Evolutionary conservation across 441 rosid genomes (phyloP).

Genomic region (Mallotus repandus): DNA sequence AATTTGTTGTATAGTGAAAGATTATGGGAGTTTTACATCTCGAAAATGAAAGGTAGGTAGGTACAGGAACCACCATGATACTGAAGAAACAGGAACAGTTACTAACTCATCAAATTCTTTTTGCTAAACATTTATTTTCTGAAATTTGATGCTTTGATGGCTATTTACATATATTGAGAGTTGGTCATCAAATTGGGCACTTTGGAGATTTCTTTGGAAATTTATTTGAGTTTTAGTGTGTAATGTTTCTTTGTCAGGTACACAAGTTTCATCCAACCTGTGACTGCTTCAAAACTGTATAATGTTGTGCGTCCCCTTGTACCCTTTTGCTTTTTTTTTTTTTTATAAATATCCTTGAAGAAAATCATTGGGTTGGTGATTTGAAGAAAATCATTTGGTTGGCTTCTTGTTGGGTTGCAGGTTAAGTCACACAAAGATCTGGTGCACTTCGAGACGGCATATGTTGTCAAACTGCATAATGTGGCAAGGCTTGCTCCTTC

Average conservation of each 20-base stretch:
- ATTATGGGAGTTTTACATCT: too few species aligned
- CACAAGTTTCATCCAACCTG: constrained; percentile 95
- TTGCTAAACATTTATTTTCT: neutral
- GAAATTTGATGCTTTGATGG: neutral
- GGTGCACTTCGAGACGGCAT: constrained; percentile 92
- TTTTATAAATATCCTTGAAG: neutral
- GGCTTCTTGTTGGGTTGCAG: constrained; percentile 43
- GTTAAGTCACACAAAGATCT: constrained; percentile 87
- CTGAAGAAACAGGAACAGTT: too few species aligned
- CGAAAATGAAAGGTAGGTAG: too few species aligned
- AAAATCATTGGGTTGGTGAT: constrained; percentile 1
- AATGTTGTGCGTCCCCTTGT: constrained; percentile 59
- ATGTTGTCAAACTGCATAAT: constrained; percentile 93
- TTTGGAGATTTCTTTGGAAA: neutral
- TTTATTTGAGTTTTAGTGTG: neutral
- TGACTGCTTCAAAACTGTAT: constrained; percentile 85
- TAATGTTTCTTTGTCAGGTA: constrained; percentile 50
- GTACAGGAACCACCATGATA: too few species aligned
- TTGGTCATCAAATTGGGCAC: neutral
- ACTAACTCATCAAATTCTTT: too few species aligned
- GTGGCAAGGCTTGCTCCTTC: constrained; percentile 84
- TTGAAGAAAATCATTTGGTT: constrained; percentile 7
- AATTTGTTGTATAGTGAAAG: too few species aligned
- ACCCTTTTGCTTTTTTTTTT: neutral
- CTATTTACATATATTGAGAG: neutral